Evolutionary conservation across 2,329 filamentous ascomycete genomes (phyloP), one percentile per base, ranked within the genome.

Genomic region (Xylaria sp.): DNA sequence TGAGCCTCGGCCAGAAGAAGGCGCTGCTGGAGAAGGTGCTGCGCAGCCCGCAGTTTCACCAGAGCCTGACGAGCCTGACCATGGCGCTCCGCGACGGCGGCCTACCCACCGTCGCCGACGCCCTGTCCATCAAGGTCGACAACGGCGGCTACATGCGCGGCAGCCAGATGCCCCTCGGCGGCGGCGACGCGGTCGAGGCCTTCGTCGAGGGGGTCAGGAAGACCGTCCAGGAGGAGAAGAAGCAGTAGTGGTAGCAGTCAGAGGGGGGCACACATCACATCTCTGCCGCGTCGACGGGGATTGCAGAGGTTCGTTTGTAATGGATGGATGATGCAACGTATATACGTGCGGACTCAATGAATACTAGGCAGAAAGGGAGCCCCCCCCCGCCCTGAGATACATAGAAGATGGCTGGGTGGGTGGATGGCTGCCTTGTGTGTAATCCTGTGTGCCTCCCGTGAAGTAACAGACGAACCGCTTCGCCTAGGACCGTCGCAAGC

Each of bases 171-270:
- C 92, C 93, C 2, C 74, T 97, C 42, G 93, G 92, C 40, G 92
- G 92, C 48, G 90, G 89, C 5, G 88, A 94, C 64, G 93, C 93
- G 11, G 87, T 99, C 1, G 88, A 95, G 75, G 90, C 90, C 2
- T 99, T 99, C 73, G 81, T 99, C 19, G 85, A 95, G 51, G 94
- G 93, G 2, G 87, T 97, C 44, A 94, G 89, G 80, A 88, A 84
- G 75, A 87, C 85, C 5, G 88, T 92, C 0, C 81, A 90, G 74
- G 82, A 88, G 53, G 73, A 80, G 66, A 65, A 72, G 62, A 67
- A 58, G 42, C 4, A n/a, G 8, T 34, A 34, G 6, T 13, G 29
- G 11, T 13, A 34, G 16, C 29, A 34, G 29, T 13, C 5, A 3
- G 11, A 13, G 29, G 29, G 17, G 21, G 42, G 17, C 34, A 21